These are phyloP conservation scores for Sarocladiaceae sp. DNA, from an alignment of 2,329 filamentous ascomycete species.

Conservation along the genomic window DNA sequence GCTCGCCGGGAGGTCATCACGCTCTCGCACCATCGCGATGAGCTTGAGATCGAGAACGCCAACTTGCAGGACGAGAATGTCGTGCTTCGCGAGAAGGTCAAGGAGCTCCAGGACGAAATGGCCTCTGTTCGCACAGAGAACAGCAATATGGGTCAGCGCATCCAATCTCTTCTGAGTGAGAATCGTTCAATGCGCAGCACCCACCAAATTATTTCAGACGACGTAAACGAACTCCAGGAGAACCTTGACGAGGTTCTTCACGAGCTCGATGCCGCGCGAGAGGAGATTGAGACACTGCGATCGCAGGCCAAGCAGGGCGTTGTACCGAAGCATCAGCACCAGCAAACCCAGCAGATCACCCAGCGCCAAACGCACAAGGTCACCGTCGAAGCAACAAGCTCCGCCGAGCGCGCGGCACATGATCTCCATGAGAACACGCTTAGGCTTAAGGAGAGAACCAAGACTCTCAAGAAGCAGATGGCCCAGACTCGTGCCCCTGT, in stretches of 20 bases:
- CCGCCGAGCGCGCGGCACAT: constrained; percentile 38
- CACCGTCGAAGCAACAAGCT: background rate
- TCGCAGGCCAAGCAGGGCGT: constrained; percentile 28
- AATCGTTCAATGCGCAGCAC: constrained; percentile 40
- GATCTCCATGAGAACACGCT: constrained; percentile 42
- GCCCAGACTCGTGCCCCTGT: constrained; percentile 35
- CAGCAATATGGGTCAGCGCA: constrained; percentile 36
- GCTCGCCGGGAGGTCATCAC: constrained; percentile 36
- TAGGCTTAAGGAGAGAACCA: constrained; percentile 44
- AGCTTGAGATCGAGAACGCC: constrained; percentile 36
- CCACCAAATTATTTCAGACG: constrained; percentile 35
- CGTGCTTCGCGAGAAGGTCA: constrained; percentile 28
- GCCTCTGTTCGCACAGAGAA: constrained; percentile 34
- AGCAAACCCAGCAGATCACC: constrained; percentile 39
- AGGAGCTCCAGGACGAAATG: constrained; percentile 33
- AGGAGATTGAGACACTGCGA: constrained; percentile 32
- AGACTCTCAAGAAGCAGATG: constrained; percentile 40
- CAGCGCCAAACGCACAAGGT: constrained; percentile 7
- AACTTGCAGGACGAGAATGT: constrained; percentile 37
- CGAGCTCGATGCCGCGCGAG: constrained; percentile 35
- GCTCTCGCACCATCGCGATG: constrained; percentile 33
- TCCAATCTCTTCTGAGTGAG: constrained; percentile 38
- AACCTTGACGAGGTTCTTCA: constrained; percentile 34
- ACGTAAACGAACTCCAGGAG: constrained; percentile 40
- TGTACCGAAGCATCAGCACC: constrained; percentile 16